Evolutionary conservation across 805 yeast genomes (phyloP).

Genomic region (Starmera pachycereana): DNA sequence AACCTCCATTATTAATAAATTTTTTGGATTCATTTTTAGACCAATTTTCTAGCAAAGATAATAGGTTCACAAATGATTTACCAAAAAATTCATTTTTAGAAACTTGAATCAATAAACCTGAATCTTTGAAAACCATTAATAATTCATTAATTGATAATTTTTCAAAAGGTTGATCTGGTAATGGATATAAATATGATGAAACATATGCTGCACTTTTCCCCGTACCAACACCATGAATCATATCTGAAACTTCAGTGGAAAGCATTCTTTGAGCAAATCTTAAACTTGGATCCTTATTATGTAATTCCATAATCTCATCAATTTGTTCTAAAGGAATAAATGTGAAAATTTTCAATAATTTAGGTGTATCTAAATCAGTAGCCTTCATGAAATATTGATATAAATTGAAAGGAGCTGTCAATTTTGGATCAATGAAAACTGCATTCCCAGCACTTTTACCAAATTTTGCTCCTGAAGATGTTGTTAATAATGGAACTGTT

Average conservation of each 20-base stretch:
- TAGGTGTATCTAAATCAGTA: conserved; percentile 65
- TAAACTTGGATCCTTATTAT: conserved; percentile 45
- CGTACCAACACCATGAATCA: conserved; percentile 74
- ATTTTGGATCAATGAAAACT: conserved; percentile 64
- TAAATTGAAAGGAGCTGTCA: conserved; percentile 72
- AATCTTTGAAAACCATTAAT: conserved; percentile 43
- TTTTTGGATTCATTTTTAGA: conserved; percentile 51
- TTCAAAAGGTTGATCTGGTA: conserved; percentile 37
- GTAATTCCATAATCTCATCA: conserved; percentile 39
- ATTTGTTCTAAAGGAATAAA: conserved; percentile 59
- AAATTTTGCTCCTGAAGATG: conserved; percentile 84
- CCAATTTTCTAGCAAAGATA: conserved; percentile 37
- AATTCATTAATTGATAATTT: conserved; percentile 41
- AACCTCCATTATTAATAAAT: conserved; percentile 58
- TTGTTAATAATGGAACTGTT: conserved; percentile 84
- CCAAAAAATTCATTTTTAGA: conserved; percentile 25
- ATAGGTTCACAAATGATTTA: conserved; percentile 38
- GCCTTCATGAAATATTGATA: conserved; percentile 79
- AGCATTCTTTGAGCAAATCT: conserved; percentile 67
- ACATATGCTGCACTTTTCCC: conserved; percentile 60
- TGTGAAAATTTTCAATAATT: conserved; percentile 68
- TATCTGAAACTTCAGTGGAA: conserved; percentile 78
- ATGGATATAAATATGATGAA: conserved; percentile 58
- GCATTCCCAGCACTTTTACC: conserved; percentile 98
- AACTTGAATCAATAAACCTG: conserved; percentile 39